Evolutionary conservation across 768 basidiomycete species (phyloP).

Genomic region (Coprinellus aureogranulatus): DNA sequence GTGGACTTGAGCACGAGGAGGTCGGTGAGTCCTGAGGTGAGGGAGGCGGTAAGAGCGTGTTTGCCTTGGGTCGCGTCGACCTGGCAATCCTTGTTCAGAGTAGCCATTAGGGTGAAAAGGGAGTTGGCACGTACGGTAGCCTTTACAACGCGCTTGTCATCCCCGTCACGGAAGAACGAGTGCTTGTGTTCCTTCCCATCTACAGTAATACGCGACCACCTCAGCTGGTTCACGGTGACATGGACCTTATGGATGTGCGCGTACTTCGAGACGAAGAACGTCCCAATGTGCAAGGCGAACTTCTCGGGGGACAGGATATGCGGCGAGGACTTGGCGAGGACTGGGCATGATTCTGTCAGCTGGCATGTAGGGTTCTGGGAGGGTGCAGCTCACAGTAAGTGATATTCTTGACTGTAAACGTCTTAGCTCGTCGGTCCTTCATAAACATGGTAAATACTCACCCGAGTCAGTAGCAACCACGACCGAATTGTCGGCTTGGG

Average conservation of each 20-base stretch:
- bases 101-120: slow-evolving; percentile 10
- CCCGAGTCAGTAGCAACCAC: slow-evolving; percentile 92
- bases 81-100: slow-evolving; percentile 27
- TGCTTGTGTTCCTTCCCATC: slow-evolving; percentile 60
- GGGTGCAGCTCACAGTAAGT: slow-evolving; percentile 47
- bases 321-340: slow-evolving; percentile 86
- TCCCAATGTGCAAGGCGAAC: slow-evolving; percentile 85
- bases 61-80: slow-evolving; percentile 67
- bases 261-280: slow-evolving; percentile 80
- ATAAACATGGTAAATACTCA: slow-evolving; percentile 34
- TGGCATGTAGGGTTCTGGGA: neutral
- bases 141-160: slow-evolving; percentile 75
- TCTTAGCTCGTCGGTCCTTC: neutral
- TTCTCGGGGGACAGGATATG: slow-evolving; percentile 79
- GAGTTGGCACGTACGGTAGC: slow-evolving; percentile 43
- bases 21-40: slow-evolving; percentile 73
- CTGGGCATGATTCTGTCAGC: slow-evolving; percentile 30
- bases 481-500: slow-evolving; percentile 81
- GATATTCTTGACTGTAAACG: slow-evolving; percentile 60
- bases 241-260: slow-evolving; percentile 69
- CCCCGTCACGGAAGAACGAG: slow-evolving; percentile 85
- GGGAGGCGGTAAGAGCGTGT: slow-evolving; percentile 56
- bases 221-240: slow-evolving; percentile 72
- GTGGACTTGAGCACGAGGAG: slow-evolving; percentile 88
- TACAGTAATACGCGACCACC: slow-evolving; percentile 78